Evolutionary conservation across 129 eudicot genomes (phyloP), one percentile per base, ranked within the genome.

Genomic region (Chrysanthemum lavandulifolium): DNA sequence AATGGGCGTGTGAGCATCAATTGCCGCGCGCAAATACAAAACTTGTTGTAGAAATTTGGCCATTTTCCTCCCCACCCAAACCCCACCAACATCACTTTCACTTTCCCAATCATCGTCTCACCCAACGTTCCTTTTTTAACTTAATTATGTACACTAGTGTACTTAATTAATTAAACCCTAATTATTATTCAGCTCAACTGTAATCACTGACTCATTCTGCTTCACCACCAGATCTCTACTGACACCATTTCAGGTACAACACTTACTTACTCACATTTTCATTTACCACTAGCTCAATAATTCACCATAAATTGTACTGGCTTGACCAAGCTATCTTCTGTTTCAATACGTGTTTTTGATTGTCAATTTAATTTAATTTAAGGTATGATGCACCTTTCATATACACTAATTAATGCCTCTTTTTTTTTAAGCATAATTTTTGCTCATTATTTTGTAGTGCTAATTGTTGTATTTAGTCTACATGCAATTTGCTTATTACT

Each of bases 11-110:
- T 25, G 69, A 36, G 56, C 64, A 36, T 45, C 33, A 15, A 2
- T 3, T 14, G 45, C 53, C 61, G 82, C 82, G 82, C 82, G 77
- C 82, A 72, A 78, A 78, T 52, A 71, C 67, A 64, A 49, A 55
- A 71, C 53, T 51, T 78, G 51, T 78, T 71, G 61, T 60, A 78
- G 63, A 78, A 67, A 15, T 4, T 29, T 29, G 33, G 33, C 33
- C 36, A 31, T 71, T 78, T 47, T 61, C 72, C 52, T 77, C 68
- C 53, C 15, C 49, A 67, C 27, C 61, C 43, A 71, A 31, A 27
- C 29, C 29, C 36, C 36, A 31, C 2, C 36, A 27, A 27, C 36
- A 65, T 78, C 82, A 36, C 73, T 67, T 27, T 78, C 82, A 65
- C 77, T 71, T 71, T 78, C 82, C 82, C 77, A 69, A 69, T 69